Conservation (phyloP, 352 stramenopile genomes). For the Phytophthora lateralis region DNA sequence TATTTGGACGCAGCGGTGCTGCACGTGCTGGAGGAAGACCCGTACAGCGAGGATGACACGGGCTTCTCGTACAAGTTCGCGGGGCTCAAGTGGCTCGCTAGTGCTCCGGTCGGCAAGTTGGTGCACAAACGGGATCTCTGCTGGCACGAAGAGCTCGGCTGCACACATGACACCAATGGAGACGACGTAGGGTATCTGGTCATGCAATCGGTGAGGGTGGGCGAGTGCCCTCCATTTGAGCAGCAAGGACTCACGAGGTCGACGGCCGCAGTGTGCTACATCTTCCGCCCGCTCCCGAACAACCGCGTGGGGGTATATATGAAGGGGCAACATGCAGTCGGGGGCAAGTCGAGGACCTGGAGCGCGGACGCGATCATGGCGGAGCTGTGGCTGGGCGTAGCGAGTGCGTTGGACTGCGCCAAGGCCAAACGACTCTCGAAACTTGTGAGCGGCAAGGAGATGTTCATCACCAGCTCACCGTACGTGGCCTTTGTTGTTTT, state of each 20-base stretch:
- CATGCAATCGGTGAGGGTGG: slow-evolving; percentile 59
- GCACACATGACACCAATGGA: slow-evolving; percentile 52
- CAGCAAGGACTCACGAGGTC: slow-evolving; percentile 60
- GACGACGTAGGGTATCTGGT: slow-evolving; percentile 65
- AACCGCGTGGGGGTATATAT: slow-evolving; percentile 67
- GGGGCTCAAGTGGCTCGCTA: slow-evolving; percentile 69
- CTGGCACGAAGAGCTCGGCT: slow-evolving; percentile 65
- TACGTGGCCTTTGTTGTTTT: slow-evolving; percentile 24
- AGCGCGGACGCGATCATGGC: slow-evolving; percentile 56
- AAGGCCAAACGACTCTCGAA: slow-evolving; percentile 65
- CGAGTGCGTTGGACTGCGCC: slow-evolving; percentile 55
- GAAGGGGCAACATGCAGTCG: slow-evolving; percentile 56
- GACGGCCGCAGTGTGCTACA: slow-evolving; percentile 61
- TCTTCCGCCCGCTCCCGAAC: slow-evolving; percentile 58
- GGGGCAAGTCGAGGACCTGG: slow-evolving; percentile 65
- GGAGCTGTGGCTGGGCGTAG: slow-evolving; percentile 67
- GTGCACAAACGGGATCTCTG: slow-evolving; percentile 72
- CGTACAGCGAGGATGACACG: slow-evolving; percentile 55
- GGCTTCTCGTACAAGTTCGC: slow-evolving; percentile 58
- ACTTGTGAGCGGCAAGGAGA: slow-evolving; percentile 54
- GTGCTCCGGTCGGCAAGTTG: slow-evolving; percentile 48
- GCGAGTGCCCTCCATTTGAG: slow-evolving; percentile 64
- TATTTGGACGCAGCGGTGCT: slow-evolving; percentile 63
- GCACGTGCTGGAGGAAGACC: slow-evolving; percentile 60
- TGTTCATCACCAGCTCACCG: slow-evolving; percentile 53